Conservation (phyloP, 2,329 filamentous ascomycete genomes). For the Paraphoma chrysanthemicola region DNA sequence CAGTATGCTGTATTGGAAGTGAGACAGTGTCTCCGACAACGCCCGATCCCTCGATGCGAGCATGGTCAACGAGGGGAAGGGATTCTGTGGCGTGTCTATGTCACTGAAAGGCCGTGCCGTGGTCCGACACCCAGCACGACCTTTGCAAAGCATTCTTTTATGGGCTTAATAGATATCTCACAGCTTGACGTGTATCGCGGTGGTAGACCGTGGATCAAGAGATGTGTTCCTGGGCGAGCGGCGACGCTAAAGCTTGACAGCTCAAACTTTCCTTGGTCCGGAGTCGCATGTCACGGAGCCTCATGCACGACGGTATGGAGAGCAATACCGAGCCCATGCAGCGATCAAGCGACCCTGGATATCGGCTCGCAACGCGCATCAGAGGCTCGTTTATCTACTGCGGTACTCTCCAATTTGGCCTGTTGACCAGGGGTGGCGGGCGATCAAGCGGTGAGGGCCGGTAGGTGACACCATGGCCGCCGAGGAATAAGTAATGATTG, state of each 20-base stretch:
- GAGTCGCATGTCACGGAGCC: constrained; percentile 20
- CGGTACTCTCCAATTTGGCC: neutral
- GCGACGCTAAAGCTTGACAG: constrained; percentile 24
- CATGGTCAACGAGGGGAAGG: too few relatives aligned
- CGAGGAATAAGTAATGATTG: constrained; percentile 8
- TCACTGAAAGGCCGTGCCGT: too few relatives aligned
- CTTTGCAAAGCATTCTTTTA: too few relatives aligned
- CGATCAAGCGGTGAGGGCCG: constrained; percentile 19
- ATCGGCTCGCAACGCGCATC: constrained; percentile 15
- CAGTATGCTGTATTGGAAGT: neutral
- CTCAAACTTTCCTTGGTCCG: constrained; percentile 23
- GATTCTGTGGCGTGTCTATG: too few relatives aligned
- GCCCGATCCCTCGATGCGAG: neutral
- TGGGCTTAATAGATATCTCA: too few relatives aligned
- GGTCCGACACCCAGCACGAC: too few relatives aligned
- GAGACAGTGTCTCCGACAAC: neutral
- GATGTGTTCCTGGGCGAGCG: constrained; percentile 18
- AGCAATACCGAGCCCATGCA: constrained; percentile 13
- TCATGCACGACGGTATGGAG: constrained; percentile 14
- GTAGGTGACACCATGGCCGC: constrained; percentile 4
- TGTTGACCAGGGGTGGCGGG: constrained; percentile 8
- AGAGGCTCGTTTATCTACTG: constrained; percentile 11
- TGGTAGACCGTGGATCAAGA: neutral
- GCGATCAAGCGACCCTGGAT: constrained; percentile 19
- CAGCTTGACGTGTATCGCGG: neutral